Evolutionary conservation across 2,329 filamentous ascomycete species (phyloP), one percentile per base, ranked within the genome.

Genomic region (Mycosphaerella arachidis): DNA sequence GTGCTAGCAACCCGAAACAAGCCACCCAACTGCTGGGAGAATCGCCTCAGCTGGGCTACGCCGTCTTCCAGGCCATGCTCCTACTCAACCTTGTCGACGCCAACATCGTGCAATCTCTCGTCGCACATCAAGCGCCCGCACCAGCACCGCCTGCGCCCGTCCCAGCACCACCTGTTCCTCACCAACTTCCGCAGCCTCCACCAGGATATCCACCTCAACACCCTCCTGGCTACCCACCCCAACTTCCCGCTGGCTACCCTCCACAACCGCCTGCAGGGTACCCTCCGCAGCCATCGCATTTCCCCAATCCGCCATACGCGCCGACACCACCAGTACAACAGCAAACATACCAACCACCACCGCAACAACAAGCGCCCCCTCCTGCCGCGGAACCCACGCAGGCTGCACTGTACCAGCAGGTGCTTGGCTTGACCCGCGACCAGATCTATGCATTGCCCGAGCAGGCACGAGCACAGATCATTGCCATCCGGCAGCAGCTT

Each of bases 51-150:
- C 86, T 99, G 48, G 86, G 91, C 4, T 97, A 96, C 70, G 94
- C 94, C 59, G 89, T 97, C 66, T 97, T 97, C 78, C 93, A 97
- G 76, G 90, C 92, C 27, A 83, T 97, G 9, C 84, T 97, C 1
- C 85, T 97, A 40, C 94, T 97, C 85, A 91, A 92, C 50, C 86
- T 97, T 9, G 91, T 97, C 58, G 93, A 94, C 59, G 89, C 91
- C 13, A 87, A 87, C 68, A 87, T 92, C 3, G 86, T 97, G 57
- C 84, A 88, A 63, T 87, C 89, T 4, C 90, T 97, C 31, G 83
- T 97, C 56, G 40, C 70, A 13, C 72, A 71, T 46, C 69, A 69
- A 18, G 70, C 71, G 9, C 72, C 72, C 56, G 73, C 73, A 64
- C 58, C 61, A 29, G 63, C 63, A 13, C 66, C 64, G 30, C 60